Conservation (phyloP, 2,329 filamentous ascomycete species). For the Paecilomyces niveus region DNA sequence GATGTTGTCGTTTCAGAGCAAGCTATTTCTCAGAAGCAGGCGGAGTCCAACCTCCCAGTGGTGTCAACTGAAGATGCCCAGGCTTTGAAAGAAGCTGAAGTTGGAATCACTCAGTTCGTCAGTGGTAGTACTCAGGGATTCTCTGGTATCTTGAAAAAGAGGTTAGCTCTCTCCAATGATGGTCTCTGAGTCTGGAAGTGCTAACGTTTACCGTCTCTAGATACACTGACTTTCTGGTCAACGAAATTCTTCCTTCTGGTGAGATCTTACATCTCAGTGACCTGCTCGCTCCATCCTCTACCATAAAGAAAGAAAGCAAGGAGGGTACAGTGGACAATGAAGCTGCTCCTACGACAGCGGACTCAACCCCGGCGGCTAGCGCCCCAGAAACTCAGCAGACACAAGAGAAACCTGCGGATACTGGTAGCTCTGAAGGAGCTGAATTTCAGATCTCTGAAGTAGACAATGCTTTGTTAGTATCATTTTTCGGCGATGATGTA, state of each 20-base stretch:
- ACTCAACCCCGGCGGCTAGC: slow-evolving; percentile 7
- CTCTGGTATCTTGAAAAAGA: slow-evolving; percentile 59
- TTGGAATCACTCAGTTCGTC: slow-evolving; percentile 60
- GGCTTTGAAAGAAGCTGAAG: slow-evolving; percentile 35
- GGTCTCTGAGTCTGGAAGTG: background rate
- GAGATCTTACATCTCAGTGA: slow-evolving; percentile 65
- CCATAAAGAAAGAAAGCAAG: slow-evolving; percentile 4
- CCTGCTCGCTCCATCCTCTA: slow-evolving; percentile 24
- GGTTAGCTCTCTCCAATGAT: slow-evolving; percentile 29
- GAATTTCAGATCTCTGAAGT: slow-evolving; percentile 34
- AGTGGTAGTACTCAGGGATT: slow-evolving; percentile 53
- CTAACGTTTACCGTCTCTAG: slow-evolving; percentile 31
- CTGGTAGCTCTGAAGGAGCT: background rate
- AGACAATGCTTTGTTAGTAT: slow-evolving; percentile 37
- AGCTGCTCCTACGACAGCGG: slow-evolving; percentile 2
- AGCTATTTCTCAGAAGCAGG: slow-evolving; percentile 5
- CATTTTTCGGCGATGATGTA: slow-evolving; percentile 46
- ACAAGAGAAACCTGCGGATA: slow-evolving; percentile 4
- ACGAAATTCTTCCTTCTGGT: slow-evolving; percentile 74
- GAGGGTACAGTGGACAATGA: slow-evolving; percentile 1
- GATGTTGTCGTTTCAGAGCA: slow-evolving; percentile 10
- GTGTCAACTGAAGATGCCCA: slow-evolving; percentile 20
- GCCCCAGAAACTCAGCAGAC: slow-evolving; percentile 4
- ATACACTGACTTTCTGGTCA: slow-evolving; percentile 88
- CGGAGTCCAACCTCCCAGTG: slow-evolving; percentile 4